Evolutionary conservation across 192 early-diverging fungal genomes (phyloP).

Genomic region (Spinellus fusiger): DNA sequence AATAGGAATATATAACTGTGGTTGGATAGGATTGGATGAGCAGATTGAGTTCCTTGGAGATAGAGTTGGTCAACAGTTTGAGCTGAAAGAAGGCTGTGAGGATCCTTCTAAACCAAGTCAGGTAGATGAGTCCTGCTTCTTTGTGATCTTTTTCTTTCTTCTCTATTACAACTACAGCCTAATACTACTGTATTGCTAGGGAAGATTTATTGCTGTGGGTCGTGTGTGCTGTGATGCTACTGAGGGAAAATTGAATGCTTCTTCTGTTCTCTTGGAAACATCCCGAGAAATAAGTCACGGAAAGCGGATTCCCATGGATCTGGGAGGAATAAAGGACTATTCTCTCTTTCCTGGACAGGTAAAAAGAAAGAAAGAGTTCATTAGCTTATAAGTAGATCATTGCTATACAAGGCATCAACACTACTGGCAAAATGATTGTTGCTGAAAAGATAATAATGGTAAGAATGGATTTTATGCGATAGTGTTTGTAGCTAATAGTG

Average conservation of each 20-base stretch:
- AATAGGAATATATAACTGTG: neutral
- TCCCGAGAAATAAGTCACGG: slow-evolving; percentile 72
- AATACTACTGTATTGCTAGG: slow-evolving; percentile 35
- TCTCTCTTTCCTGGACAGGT: slow-evolving; percentile 86
- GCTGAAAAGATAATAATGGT: slow-evolving; percentile 33
- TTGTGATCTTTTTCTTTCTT: neutral
- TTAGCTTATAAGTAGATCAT: neutral
- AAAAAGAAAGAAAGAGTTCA: neutral
- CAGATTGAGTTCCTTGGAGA: slow-evolving; percentile 53
- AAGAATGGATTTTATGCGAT: slow-evolving; percentile 15
- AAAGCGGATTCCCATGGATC: slow-evolving; percentile 56
- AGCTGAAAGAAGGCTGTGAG: slow-evolving; percentile 20
- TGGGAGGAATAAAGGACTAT: slow-evolving; percentile 52
- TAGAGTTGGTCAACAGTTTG: slow-evolving; percentile 29
- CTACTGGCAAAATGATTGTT: slow-evolving; percentile 40
- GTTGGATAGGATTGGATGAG: slow-evolving; percentile 32
- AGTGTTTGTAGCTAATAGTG: neutral
- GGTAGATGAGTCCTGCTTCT: slow-evolving; percentile 4
- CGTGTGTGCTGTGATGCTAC: slow-evolving; percentile 68
- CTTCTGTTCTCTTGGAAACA: slow-evolving; percentile 77
- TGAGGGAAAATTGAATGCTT: slow-evolving; percentile 59
- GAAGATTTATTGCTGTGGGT: slow-evolving; percentile 62
- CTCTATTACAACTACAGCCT: slow-evolving; percentile 31
- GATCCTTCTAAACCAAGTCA: slow-evolving; percentile 27
- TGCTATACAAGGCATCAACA: slow-evolving; percentile 10